Conservation (phyloP, 1,139 yeast species). For the Nakaseomyces uthaithaninus region DNA sequence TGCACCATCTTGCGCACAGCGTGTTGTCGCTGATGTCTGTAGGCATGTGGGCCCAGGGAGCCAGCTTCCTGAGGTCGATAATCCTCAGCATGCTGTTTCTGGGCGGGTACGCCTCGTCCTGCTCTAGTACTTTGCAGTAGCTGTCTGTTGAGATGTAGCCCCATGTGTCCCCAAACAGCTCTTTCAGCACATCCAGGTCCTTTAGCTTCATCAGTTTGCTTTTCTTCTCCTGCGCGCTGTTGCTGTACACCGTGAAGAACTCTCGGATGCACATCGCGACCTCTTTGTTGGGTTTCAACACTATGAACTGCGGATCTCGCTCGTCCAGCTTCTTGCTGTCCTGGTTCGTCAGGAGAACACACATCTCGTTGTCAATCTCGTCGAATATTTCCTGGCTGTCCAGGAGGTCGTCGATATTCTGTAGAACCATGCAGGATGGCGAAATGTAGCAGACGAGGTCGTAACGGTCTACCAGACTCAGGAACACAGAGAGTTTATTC, state of each 20-base stretch:
- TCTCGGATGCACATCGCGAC: slow-evolving; percentile 31
- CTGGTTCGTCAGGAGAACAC: slow-evolving; percentile 19
- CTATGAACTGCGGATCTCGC: slow-evolving; percentile 20
- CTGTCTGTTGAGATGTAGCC: slow-evolving; percentile 22
- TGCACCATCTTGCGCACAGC: slow-evolving; percentile 7
- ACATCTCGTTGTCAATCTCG: slow-evolving; percentile 27
- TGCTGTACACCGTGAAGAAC: slow-evolving; percentile 28
- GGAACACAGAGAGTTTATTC: slow-evolving; percentile 22
- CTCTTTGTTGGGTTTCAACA: slow-evolving; percentile 27
- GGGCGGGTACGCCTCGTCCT: not conserved
- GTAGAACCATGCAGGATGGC: slow-evolving; percentile 24
- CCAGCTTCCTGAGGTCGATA: slow-evolving; percentile 13
- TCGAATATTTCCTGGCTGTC: slow-evolving; percentile 20
- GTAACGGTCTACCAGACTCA: slow-evolving; percentile 17
- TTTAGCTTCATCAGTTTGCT: slow-evolving; percentile 15
- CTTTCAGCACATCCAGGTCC: slow-evolving; percentile 23
- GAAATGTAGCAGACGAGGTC: slow-evolving; percentile 29
- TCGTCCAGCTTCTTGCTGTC: not conserved
- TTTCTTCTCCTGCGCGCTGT: slow-evolving; percentile 18
- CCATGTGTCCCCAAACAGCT: slow-evolving; percentile 29
- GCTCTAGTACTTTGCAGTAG: slow-evolving; percentile 12
- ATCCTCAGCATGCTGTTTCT: slow-evolving; percentile 9
- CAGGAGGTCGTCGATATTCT: slow-evolving; percentile 28
- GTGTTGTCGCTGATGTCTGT: not conserved
- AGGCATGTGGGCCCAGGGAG: slow-evolving; percentile 14